Conservation (phyloP, 306 rosid genomes). For the Phaseolus lunatus region DNA sequence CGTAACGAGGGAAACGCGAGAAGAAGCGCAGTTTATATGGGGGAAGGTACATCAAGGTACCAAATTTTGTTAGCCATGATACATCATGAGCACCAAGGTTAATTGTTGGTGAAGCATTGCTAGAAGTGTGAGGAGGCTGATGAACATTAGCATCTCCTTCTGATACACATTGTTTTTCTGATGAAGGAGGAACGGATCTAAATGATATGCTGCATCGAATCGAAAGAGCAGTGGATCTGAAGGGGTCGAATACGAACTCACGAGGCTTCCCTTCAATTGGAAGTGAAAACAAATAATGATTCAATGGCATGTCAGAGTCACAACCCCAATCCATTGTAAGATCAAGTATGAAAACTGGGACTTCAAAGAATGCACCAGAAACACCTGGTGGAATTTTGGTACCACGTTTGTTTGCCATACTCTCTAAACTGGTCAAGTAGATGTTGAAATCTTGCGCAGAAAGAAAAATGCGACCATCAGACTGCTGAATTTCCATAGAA, state of each 20-base stretch:
- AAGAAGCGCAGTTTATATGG: constrained; percentile 91
- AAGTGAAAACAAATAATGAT: constrained; percentile 82
- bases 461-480: constrained; percentile 76
- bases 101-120: constrained; percentile 58
- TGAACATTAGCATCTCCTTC: constrained; percentile 60
- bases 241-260: constrained; percentile 82
- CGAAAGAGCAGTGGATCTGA: constrained; percentile 86
- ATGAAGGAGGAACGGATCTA: constrained; percentile 58
- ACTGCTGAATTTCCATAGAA: constrained; percentile 85
- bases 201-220: constrained; percentile 67
- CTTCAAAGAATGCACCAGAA: constrained; percentile 68
- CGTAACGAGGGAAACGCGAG: constrained; percentile 94
- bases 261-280: constrained; percentile 82
- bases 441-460: constrained; percentile 73
- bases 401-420: constrained; percentile 70
- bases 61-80: constrained; percentile 77
- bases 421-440: constrained; percentile 77
- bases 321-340: constrained; percentile 92
- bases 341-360: constrained; percentile 75
- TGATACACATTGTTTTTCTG: constrained; percentile 54
- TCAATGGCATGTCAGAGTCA: constrained; percentile 80
- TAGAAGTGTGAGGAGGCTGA: constrained; percentile 56
- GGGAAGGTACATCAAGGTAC: constrained; percentile 68
- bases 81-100: constrained; percentile 91
- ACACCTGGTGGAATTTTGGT: constrained; percentile 70